phyloP scores from a whole-genome alignment of 2,329 filamentous ascomycete genomes.

The Claviceps pusilla region DNA sequence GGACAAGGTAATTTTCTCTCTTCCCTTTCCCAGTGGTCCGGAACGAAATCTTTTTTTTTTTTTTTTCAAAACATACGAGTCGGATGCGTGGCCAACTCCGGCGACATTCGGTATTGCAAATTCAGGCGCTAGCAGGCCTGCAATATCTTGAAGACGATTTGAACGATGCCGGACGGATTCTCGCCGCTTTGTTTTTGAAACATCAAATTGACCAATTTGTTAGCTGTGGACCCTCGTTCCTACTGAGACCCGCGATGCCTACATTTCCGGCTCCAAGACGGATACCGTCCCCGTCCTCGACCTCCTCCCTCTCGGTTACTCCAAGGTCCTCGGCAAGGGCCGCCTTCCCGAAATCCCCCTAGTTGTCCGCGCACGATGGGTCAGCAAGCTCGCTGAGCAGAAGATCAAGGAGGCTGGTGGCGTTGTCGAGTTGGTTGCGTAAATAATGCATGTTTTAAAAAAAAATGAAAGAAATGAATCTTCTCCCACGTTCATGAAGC shows the following conservation, averaged over 20 bases:
- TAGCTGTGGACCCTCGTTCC: constrained; percentile 95
- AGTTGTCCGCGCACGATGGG: constrained; percentile 88
- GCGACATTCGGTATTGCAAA: not conserved
- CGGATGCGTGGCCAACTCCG: not conserved
- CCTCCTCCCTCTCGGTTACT: constrained; percentile 92
- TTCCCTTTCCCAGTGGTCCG: not conserved
- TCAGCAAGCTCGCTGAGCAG: constrained; percentile 90
- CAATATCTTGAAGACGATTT: not conserved
- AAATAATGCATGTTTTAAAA: constrained; percentile 13
- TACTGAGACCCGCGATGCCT: constrained; percentile 80
- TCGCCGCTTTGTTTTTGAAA: not conserved
- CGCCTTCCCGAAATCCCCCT: constrained; percentile 83
- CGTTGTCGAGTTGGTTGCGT: constrained; percentile 90
- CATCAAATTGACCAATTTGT: constrained; percentile 14
- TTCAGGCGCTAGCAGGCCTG: not conserved
- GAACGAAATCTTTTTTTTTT: not conserved
- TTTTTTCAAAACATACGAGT: not conserved
- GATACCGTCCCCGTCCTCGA: constrained; percentile 96
- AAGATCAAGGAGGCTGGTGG: constrained; percentile 98
- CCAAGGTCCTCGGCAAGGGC: constrained; percentile 98
- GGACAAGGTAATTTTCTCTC: constrained; percentile 58
- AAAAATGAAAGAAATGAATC: not conserved
- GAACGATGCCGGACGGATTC: not conserved
- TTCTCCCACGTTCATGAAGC: not conserved
- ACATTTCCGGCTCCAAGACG: constrained; percentile 63